Percentiles rank a stretch among this genome's conserved stretches.
These are phyloP conservation scores for Zasmidium cellare DNA, from an alignment of 2,329 filamentous ascomycete genomes.

Conservation along the genomic window DNA sequence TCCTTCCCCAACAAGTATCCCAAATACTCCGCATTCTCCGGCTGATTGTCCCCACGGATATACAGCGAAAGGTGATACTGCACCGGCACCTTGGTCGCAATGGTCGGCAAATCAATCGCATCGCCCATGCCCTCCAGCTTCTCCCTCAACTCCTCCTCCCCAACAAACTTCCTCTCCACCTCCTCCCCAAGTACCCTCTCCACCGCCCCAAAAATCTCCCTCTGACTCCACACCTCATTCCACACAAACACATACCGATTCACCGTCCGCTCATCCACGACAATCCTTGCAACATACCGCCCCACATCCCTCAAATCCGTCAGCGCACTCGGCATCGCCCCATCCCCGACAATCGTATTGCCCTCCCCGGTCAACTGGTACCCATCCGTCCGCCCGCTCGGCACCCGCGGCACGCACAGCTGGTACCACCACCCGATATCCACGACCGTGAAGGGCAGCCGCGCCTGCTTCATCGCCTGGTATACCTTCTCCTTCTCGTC, in stretches of 20 bases:
- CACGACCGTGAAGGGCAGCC: conserved; percentile 57
- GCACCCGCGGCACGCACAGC: conserved; percentile 45
- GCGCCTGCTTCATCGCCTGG: conserved; percentile 49
- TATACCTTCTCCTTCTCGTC: conserved; percentile 53
- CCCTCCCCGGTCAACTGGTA: conserved; percentile 25
- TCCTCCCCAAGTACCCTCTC: conserved; percentile 53
- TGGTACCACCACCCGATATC: conserved; percentile 64
- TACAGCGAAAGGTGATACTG: conserved; percentile 51
- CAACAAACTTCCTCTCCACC: conserved; percentile 33
- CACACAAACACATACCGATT: conserved; percentile 55
- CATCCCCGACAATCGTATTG: conserved; percentile 47
- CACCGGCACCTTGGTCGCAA: conserved; percentile 29
- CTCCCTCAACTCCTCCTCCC: conserved; percentile 37
- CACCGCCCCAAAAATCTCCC: conserved; percentile 48
- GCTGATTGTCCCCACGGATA: conserved; percentile 55
- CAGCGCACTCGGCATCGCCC: conserved; percentile 45
- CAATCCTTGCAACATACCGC: conserved; percentile 52
- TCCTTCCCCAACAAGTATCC: conserved; percentile 51
- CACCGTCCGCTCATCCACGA: conserved; percentile 54
- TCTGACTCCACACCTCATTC: conserved; percentile 48
- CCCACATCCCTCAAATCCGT: conserved; percentile 58
- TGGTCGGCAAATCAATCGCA: not conserved
- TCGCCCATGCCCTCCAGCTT: conserved; percentile 33
- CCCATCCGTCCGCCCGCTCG: conserved; percentile 46
- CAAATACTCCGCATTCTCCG: conserved; percentile 55